These are phyloP conservation scores for Thozetella sp. DNA, from an alignment of 495 filamentous ascomycete genomes.

Conservation along the genomic window DNA sequence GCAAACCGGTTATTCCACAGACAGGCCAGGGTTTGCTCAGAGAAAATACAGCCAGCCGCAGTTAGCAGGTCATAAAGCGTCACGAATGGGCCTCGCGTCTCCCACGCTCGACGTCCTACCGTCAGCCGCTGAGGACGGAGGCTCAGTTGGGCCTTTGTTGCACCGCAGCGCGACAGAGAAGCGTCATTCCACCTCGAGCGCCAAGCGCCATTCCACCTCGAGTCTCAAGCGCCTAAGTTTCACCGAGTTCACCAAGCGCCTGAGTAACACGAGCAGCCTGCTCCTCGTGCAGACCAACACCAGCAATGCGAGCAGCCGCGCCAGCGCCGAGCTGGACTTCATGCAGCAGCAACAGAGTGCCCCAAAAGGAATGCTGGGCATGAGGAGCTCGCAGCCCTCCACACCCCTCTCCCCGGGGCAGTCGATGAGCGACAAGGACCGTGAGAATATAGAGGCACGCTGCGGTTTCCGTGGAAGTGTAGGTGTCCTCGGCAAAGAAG, in stretches of 20 bases:
- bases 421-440: constrained; percentile 12
- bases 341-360: constrained; percentile 10
- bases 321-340: constrained; percentile 6
- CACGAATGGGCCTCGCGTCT: constrained; percentile 4
- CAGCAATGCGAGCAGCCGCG: constrained; percentile 45
- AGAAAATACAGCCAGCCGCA: constrained; percentile 46
- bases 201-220: too few relatives aligned
- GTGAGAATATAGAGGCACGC: constrained; percentile 15
- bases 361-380: constrained; percentile 4
- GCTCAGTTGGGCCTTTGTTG: constrained; percentile 15
- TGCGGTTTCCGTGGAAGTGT: constrained; percentile 51
- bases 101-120: constrained; percentile 8
- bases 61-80: constrained; percentile 26
- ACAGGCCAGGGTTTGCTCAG: constrained; percentile 35
- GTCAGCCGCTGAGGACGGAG: constrained; percentile 9
- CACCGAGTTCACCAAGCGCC: constrained; percentile 53
- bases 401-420: constrained; percentile 5
- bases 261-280: constrained; percentile 53
- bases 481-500: constrained; percentile 50
- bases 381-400: background rate
- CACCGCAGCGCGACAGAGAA: constrained; percentile 31
- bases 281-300: constrained; percentile 55
- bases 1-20: constrained; percentile 44
- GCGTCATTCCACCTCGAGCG: constrained; percentile 43
- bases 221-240: constrained; percentile 51